These are phyloP conservation scores for Micromonas commoda DNA, from an alignment of 139 green algal species.

Conservation along the genomic window DNA sequence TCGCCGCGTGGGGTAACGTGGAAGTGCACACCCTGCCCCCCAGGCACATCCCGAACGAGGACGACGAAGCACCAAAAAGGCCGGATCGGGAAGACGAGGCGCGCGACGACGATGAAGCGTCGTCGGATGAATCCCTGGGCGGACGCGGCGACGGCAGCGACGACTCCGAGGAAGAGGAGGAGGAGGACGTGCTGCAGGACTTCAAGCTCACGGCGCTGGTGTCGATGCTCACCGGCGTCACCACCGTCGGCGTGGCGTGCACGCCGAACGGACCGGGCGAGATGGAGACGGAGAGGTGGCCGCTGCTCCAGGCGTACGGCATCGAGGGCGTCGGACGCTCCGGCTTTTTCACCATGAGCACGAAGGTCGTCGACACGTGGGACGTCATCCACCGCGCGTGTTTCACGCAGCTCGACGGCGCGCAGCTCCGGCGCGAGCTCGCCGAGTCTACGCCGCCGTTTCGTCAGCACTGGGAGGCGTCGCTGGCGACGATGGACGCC, in stretches of 20 bases:
- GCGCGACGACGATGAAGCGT: neutral
- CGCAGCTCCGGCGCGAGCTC: neutral
- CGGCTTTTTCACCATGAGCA: constrained; percentile 58
- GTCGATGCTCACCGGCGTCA: constrained; percentile 6
- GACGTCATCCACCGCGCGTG: neutral
- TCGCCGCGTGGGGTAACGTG: neutral
- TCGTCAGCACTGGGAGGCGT: neutral
- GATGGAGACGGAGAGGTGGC: constrained; percentile 51
- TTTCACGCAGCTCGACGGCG: constrained; percentile 21
- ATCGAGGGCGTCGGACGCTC: constrained; percentile 47
- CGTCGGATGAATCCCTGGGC: too few relatives aligned
- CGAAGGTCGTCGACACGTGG: constrained; percentile 32
- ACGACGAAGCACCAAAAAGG: too few relatives aligned
- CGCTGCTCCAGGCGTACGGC: constrained; percentile 54
- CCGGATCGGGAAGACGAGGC: neutral
- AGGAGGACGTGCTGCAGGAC: neutral
- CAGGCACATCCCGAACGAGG: neutral
- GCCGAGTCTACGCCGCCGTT: neutral
- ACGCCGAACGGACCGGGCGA: neutral
- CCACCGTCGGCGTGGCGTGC: neutral
- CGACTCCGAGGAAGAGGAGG: neutral
- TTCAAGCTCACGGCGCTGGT: neutral
- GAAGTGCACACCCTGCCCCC: neutral
- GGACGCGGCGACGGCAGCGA: too few relatives aligned
- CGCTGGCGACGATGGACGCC: neutral